Percentiles rank a stretch among this genome's conserved stretches.
phyloP scores from a whole-genome alignment of 441 rosid species.

The Jatropha multifida region DNA sequence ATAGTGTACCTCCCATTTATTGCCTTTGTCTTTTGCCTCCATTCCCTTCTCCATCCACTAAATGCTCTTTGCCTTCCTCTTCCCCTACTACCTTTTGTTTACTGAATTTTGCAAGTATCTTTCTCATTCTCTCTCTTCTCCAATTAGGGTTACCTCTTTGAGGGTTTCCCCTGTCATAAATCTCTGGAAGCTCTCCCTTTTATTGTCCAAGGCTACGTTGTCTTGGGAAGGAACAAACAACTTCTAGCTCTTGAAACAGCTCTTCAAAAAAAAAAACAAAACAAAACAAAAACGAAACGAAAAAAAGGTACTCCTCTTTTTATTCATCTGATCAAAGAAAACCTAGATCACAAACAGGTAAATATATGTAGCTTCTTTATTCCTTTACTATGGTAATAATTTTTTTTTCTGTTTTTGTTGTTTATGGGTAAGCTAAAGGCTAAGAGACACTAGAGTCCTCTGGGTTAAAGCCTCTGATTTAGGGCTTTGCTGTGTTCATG shows the following conservation, averaged over 20 bases:
- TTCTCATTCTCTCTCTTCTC: constrained; percentile 25
- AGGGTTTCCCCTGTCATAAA: constrained; percentile 25
- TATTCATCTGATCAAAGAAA: constrained; percentile 38
- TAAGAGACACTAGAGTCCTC: constrained; percentile 32
- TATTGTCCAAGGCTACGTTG: constrained; percentile 43
- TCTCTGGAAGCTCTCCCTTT: constrained; percentile 25
- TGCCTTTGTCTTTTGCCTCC: constrained; percentile 77
- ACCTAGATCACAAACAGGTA: constrained; percentile 43
- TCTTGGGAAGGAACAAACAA: constrained; percentile 36
- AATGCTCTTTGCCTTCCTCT: constrained; percentile 55
- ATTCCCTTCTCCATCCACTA: constrained; percentile 52
- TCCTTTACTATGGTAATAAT: constrained; percentile 26
- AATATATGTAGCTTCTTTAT: constrained; percentile 21
- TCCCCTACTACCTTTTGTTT: constrained; percentile 21
- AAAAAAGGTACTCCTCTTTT: constrained; percentile 42
- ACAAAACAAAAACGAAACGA: constrained; percentile 4
- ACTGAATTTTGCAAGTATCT: constrained; percentile 28
- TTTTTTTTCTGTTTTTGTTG: constrained; percentile 27
- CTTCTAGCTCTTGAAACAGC: constrained; percentile 39
- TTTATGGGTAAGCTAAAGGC: constrained; percentile 34
- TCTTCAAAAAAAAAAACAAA: background rate
- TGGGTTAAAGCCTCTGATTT: constrained; percentile 40
- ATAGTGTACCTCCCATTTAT: constrained; percentile 60
- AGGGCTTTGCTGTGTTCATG: constrained; percentile 38
- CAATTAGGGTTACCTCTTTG: constrained; percentile 52